Base-by-base conservation (phyloP, 768 basidiomycete species). In the Kwoniella botswanensis region DNA sequence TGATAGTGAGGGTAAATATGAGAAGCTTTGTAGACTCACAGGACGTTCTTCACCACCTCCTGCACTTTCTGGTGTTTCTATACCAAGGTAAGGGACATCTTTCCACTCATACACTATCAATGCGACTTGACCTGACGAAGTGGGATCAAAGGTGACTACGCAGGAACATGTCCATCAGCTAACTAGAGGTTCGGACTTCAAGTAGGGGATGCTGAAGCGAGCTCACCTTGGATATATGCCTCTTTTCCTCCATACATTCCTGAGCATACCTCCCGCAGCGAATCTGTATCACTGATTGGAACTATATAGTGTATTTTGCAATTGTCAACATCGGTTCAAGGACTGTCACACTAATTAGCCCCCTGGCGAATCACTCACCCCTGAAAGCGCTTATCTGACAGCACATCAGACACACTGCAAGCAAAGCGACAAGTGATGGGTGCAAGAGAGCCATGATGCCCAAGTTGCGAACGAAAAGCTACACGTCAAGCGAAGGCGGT, bases 91-190 rank as follows among this genome's bases (percentile, higher is more conserved):
- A 57, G 86, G 84, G 63, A 90, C 90, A 79, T 99, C 97, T 35
- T 86, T 82, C 95, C 95, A 99, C 85, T 98, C 96, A 79, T 98
- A 99, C 24, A 99, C 89, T 64, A 96, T 92, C 87, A 97, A 90
- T 29, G 96, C 93, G 21, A 97, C 86, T 84, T 96, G 92, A 46
- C 96, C 96, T 76, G 90, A 86, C 3, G 94, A 94, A 5, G 86
- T 77, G 18, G 86, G 81, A 75, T 92, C 89, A 85, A 98, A 98
- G 4, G 90, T 89, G 70, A 96, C 85, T 88, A 74, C 35, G 41
- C 21, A 53, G 29, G 22, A 58, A 35, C 35, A 35, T 35, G 35
- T 35, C 35, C 35, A 35, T 35, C 35, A 35, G 35, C 35, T 35
- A 35, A 5, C 35, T 35, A 6, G 35, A 9, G 7, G 35, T 35